A percentile compares a stretch with the other conserved stretches of the same genome.
These are phyloP conservation scores for Zoysia japonica DNA, from an alignment of 176 grass and related monocot species.

Conservation along the genomic window DNA sequence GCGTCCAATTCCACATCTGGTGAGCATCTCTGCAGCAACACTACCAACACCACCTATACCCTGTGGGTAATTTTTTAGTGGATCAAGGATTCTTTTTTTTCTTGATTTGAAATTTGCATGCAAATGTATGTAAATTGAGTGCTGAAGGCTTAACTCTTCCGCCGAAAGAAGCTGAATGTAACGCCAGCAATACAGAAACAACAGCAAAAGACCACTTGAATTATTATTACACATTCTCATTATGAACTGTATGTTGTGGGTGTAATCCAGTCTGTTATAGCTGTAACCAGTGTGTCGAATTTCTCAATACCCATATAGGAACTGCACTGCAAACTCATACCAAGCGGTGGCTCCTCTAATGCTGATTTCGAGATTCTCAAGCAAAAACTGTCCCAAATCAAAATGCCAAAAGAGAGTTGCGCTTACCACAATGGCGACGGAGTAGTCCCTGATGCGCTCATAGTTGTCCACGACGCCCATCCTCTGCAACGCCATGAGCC, in stretches of 20 bases:
- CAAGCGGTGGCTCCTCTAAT: not conserved
- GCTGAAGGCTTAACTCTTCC: not conserved
- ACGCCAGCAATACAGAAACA: not conserved
- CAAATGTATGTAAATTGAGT: not conserved
- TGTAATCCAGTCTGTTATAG: not conserved
- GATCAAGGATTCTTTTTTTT: not conserved
- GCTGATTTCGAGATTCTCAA: not conserved
- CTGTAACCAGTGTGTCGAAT: not conserved
- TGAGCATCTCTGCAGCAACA: constrained; percentile 96
- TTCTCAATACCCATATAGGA: not conserved
- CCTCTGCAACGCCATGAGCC: constrained; percentile 93
- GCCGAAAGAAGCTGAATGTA: not conserved
- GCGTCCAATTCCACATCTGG: constrained; percentile 92
- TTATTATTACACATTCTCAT: not conserved
- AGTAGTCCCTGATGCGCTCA: constrained; percentile 80
- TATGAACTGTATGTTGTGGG: not conserved
- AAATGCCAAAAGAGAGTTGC: not conserved
- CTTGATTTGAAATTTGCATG: not conserved
- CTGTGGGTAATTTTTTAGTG: constrained; percentile 35
- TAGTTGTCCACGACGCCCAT: constrained; percentile 95
- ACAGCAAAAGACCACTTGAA: not conserved
- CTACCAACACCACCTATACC: constrained; percentile 97
- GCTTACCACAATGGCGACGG: constrained; percentile 82
- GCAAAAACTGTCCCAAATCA: not conserved
- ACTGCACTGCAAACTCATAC: not conserved